Evolutionary conservation across 2,329 filamentous ascomycete species (phyloP), one percentile per base, ranked within the genome.

Genomic region (Talaromyces piceae): DNA sequence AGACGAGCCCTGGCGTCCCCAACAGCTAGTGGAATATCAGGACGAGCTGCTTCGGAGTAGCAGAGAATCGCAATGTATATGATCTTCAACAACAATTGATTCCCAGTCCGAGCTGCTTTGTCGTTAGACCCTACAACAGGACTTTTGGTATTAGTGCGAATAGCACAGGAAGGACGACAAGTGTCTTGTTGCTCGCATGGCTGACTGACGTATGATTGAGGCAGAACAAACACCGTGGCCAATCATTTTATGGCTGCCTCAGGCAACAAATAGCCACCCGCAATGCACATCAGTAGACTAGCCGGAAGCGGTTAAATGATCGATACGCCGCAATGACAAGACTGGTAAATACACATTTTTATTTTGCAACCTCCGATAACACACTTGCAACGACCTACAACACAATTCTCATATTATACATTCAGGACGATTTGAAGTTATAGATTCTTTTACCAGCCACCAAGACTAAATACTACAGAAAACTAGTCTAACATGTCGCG

Each of bases 401-500:
- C 26, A 22, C 41, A 18, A 11, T 18, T 26, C 26, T n/a, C 28
- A 33, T 28, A 20, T 6, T 31, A n/a, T 31, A 22, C 13, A 5
- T 6, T 33, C 41, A n/a, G 8, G n/a, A 3, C 39, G 7, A 4
- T 20, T 16, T 22, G 20, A 31, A n/a, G n/a, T n/a, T n/a, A n/a
- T n/a, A n/a, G n/a, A n/a, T n/a, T n/a, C n/a, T n/a, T 45, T 45
- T 37, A 9, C 16, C 33, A 8, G 12, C 8, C 22, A 31, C 16
- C n/a, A 22, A 20, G n/a, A n/a, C n/a, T n/a, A 16, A 16, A 50
- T 12, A 6, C 12, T 1, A 20, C 16, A 27, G 11, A 11, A 13
- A 2, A 18, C 45, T 31, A 41, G 11, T 26, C 5, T 74, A 85
- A 44, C 66, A 97, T 98, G 93, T 97, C 93, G 66, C 89, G 93